Evolutionary conservation across 148 eudicot species (phyloP).

Genomic region (Rhododendron ferrugineum): DNA sequence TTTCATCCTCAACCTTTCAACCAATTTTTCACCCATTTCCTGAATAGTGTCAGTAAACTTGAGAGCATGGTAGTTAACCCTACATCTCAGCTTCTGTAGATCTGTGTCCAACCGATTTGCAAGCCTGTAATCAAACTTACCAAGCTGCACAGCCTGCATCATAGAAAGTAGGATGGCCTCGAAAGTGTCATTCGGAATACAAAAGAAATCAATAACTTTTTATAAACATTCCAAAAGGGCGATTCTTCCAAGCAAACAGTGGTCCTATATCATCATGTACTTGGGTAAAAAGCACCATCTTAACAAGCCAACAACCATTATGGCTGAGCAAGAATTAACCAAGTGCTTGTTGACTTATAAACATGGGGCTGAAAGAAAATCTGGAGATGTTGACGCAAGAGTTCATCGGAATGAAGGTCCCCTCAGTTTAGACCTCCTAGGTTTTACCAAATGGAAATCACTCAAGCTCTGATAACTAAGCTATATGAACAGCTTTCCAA

Average conservation of each 20-base stretch:
- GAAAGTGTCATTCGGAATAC: not conserved
- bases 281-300: not conserved
- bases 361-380: not conserved
- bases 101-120: slow-evolving; percentile 52
- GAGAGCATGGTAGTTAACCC: slow-evolving; percentile 86
- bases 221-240: not conserved
- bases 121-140: slow-evolving; percentile 84
- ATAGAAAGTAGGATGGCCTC: not conserved
- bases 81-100: slow-evolving; percentile 77
- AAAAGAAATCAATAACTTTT: not conserved
- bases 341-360: not conserved
- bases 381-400: not conserved
- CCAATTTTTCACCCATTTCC: slow-evolving; percentile 67
- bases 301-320: not conserved
- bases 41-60: slow-evolving; percentile 56
- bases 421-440: not conserved
- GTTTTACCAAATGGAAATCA: slow-evolving; percentile 1
- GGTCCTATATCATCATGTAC: not conserved
- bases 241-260: not conserved
- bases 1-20: slow-evolving; percentile 72
- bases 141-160: slow-evolving; percentile 84
- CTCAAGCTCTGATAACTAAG: not conserved
- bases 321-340: not conserved
- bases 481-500: not conserved
- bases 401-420: not conserved